These are phyloP conservation scores for Scenedesmus sp. DNA, from an alignment of 163 green algal species.

Conservation along the genomic window DNA sequence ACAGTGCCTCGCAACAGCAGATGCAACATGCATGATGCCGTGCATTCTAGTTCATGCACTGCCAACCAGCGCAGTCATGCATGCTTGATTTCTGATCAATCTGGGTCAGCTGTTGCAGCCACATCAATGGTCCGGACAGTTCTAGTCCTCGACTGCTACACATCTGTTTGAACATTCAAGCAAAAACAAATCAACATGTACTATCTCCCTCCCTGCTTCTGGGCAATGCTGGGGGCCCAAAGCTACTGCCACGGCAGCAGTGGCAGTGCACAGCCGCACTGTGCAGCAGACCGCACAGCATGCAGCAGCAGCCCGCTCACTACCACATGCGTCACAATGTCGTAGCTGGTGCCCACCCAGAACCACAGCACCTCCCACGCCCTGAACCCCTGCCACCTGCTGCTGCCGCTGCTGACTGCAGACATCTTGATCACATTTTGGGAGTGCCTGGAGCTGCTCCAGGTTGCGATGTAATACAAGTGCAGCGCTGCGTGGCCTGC, in stretches of 20 bases:
- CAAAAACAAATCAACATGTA: too few relatives aligned
- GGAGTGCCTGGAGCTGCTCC: conserved; percentile 1
- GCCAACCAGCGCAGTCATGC: too few relatives aligned
- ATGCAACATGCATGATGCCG: too few relatives aligned
- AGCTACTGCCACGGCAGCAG: neutral
- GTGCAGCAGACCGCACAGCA: neutral
- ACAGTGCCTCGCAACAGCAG: too few relatives aligned
- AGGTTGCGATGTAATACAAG: conserved; percentile 35
- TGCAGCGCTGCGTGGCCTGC: conserved; percentile 27
- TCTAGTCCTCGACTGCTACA: too few relatives aligned
- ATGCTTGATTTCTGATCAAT: too few relatives aligned
- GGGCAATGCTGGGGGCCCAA: neutral
- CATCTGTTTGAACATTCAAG: too few relatives aligned
- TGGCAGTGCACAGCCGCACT: neutral
- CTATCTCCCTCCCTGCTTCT: too few relatives aligned
- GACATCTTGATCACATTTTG: conserved; percentile 44
- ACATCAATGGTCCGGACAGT: too few relatives aligned
- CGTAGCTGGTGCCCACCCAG: conserved; percentile 33
- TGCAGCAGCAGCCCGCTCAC: conserved; percentile 22
- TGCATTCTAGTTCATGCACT: too few relatives aligned
- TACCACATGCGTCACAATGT: conserved; percentile 29
- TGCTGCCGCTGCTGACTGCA: conserved; percentile 21
- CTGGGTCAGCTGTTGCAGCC: too few relatives aligned
- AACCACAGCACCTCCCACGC: conserved; percentile 36
- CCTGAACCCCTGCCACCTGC: conserved; percentile 3